These are phyloP conservation scores for Monoraphidium neglectum DNA, from an alignment of 139 green algal species.

Conservation along the genomic window DNA sequence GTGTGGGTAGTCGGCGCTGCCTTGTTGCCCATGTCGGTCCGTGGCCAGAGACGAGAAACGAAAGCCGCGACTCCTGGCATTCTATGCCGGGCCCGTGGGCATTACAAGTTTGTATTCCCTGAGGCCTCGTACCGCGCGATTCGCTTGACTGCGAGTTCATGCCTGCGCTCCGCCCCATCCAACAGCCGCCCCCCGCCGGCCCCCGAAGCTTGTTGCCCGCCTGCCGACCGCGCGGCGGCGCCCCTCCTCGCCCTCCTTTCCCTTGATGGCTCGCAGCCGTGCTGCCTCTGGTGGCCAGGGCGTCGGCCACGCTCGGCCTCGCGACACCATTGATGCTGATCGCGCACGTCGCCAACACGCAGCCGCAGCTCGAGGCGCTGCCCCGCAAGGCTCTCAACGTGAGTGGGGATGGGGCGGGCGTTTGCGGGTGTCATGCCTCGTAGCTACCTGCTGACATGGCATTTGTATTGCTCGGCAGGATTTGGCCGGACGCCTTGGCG, in stretches of 20 bases:
- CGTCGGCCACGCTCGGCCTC: neutral
- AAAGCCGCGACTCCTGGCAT: constrained; percentile 11
- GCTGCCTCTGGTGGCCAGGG: constrained; percentile 29
- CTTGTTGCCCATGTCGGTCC: too few species aligned
- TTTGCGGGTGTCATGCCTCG: neutral
- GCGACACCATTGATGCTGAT: constrained; percentile 57
- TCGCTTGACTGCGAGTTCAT: neutral
- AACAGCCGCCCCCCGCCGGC: too few species aligned
- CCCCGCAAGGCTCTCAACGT: constrained; percentile 55
- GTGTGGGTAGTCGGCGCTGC: too few species aligned
- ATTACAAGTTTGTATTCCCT: constrained; percentile 89
- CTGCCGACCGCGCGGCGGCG: too few species aligned
- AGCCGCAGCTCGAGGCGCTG: constrained; percentile 55
- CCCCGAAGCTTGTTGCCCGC: too few species aligned
- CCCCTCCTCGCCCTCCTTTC: neutral
- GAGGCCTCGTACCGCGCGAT: too few species aligned
- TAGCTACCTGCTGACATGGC: too few species aligned
- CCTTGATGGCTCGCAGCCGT: constrained; percentile 47
- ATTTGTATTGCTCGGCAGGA: too few species aligned
- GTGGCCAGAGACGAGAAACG: constrained; percentile 40
- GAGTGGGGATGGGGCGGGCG: neutral
- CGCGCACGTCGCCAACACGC: constrained; percentile 57
- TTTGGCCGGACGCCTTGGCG: too few species aligned
- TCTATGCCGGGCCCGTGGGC: neutral
- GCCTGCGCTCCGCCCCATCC: neutral